Base-by-base conservation (phyloP, 2,329 filamentous ascomycete genomes). In the Botrytis fragariae region DNA sequence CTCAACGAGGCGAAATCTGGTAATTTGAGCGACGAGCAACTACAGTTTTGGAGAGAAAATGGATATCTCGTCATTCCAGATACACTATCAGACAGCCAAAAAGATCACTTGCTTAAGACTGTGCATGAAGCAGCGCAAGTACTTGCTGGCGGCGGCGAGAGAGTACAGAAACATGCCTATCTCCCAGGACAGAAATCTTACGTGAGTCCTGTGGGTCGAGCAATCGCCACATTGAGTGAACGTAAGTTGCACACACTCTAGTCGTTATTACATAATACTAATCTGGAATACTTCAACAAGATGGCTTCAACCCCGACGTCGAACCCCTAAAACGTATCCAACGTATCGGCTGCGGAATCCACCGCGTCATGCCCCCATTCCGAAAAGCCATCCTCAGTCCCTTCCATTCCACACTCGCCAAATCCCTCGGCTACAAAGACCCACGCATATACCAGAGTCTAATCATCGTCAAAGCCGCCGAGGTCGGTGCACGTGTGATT, bases 1-100 rank as follows among this genome's bases (percentile, higher is more conserved):
- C 16, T 20, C 7, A 12, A 69, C 10, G 37, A 69, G 18, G 20
- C 51, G 3, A 42, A 44, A 16, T 29, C 29, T n/a, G 57, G 68
- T n/a, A 1, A 29, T 39, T 37, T 70, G 7, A 62, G 37, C 42
- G 22, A 48, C 22, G 57, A 70, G n/a, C 68, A 70, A 51, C 37
- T 70, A 14, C 68, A 62, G n/a, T 62, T 62, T 16, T 70, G 68
- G 68, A 60, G 32, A 45, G 68, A 70, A 29, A 70, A 70, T 37
- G 68, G 57, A 7, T 70, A 70, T 32, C 42, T 70, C 3, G 29
- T 62, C 25, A 70, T 70, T 22, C 57, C 57, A 22, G 35, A 70
- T 6, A 57, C 32, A 60, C 8, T 70, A n/a, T 14, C 68, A 7
- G 39, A 5, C 1, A 25, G 20, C 4, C 37, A 61, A n/a, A 60